These are phyloP conservation scores for Aspergillus asperescens DNA, from an alignment of 495 filamentous ascomycete genomes.

Conservation along the genomic window DNA sequence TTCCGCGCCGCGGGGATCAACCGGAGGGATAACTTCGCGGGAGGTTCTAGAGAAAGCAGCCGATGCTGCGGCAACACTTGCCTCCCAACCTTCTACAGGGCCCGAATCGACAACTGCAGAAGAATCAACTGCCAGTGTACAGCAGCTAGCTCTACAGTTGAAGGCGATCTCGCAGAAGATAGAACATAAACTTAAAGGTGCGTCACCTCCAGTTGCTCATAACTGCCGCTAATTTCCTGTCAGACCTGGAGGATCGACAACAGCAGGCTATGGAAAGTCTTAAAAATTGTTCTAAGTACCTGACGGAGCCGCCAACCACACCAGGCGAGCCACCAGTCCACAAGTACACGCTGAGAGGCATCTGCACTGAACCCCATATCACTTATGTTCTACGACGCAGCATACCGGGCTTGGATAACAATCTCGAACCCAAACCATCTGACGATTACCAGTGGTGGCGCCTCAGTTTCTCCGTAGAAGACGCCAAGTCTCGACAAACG, in stretches of 20 bases:
- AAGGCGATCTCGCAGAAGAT: conserved; percentile 38
- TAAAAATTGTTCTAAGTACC: conserved; percentile 44
- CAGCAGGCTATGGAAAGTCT: conserved; percentile 44
- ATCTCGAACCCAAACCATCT: conserved; percentile 19
- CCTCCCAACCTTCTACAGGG: conserved; percentile 23
- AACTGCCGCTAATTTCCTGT: conserved; percentile 4
- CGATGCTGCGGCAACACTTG: conserved; percentile 19
- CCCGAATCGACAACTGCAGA: conserved; percentile 18
- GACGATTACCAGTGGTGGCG: conserved; percentile 52
- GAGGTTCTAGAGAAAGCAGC: conserved; percentile 39
- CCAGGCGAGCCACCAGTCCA: conserved; percentile 38
- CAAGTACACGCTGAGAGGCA: conserved; percentile 49
- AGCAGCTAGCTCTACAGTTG: conserved; percentile 35
- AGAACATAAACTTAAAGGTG: conserved; percentile 49
- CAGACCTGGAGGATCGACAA: conserved; percentile 51
- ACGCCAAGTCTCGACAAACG: conserved; percentile 39
- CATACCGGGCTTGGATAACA: not conserved
- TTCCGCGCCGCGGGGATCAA: conserved; percentile 19
- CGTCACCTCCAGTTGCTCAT: not conserved
- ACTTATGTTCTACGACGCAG: conserved; percentile 44
- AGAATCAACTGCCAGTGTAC: conserved; percentile 20
- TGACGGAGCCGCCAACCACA: conserved; percentile 50
- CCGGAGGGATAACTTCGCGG: conserved; percentile 25
- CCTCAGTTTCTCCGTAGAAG: conserved; percentile 46
- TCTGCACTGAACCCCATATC: conserved; percentile 47